phyloP scores from a whole-genome alignment of 2,329 filamentous ascomycete species.

The Scopulariopsis brevicaulis region DNA sequence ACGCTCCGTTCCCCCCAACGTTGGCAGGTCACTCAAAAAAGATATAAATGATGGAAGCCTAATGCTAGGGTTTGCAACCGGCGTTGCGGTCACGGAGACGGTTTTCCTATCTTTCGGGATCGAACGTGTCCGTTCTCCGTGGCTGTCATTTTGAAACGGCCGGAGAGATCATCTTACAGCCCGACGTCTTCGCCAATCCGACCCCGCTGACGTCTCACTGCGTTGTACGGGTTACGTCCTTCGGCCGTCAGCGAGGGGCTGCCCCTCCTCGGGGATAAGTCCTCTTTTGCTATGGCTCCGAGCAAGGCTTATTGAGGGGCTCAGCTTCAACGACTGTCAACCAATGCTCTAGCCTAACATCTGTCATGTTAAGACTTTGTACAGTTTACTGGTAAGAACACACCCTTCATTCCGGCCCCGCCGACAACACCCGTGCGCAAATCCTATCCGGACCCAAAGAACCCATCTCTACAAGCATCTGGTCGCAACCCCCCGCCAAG shows the following conservation, averaged over 20 bases:
- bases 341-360: not conserved
- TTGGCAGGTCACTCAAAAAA: not conserved
- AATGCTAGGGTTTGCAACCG: not conserved
- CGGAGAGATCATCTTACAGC: not conserved
- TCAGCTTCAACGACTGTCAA: not conserved
- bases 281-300: no score
- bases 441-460: not conserved
- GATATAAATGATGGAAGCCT: not conserved
- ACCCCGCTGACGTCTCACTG: not conserved
- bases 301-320: not conserved
- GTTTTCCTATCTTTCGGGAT: no score
- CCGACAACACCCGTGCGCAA: not conserved
- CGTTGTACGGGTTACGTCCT: not conserved
- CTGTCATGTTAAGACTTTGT: not conserved
- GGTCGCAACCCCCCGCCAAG: not conserved
- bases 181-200: not conserved
- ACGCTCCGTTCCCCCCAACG: not conserved
- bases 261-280: no score
- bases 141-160: not conserved
- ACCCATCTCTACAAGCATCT: not conserved
- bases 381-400: not conserved
- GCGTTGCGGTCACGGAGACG: no score
- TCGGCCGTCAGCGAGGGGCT: not conserved
- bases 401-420: slow-evolving; percentile 1
- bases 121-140: not conserved